Percentiles rank a stretch among this genome's conserved stretches.
These are phyloP conservation scores for Xylaria sp. DNA, from an alignment of 2,329 filamentous ascomycete genomes.

Conservation along the genomic window DNA sequence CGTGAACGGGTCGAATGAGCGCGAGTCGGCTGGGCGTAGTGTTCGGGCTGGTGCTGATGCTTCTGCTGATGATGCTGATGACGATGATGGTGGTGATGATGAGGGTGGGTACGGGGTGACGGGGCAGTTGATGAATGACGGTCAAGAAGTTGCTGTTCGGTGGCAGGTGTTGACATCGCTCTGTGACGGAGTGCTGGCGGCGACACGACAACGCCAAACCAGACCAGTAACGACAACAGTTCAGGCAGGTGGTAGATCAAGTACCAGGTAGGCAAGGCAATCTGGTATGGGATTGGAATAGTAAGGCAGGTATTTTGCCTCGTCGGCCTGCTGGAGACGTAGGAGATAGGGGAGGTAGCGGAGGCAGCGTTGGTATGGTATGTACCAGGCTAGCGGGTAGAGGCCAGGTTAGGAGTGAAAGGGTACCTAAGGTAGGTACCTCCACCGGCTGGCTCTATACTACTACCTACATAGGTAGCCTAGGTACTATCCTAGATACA, in stretches of 20 bases:
- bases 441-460: constrained; percentile 12
- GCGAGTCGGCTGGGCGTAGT: constrained; percentile 45
- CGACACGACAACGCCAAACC: constrained; percentile 35
- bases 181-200: constrained; percentile 34
- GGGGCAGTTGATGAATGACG: constrained; percentile 39
- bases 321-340: constrained; percentile 10
- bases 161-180: constrained; percentile 51
- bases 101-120: constrained; percentile 47
- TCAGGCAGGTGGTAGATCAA: constrained; percentile 37
- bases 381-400: constrained; percentile 24
- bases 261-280: constrained; percentile 24
- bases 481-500: too few relatives aligned
- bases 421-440: constrained; percentile 22
- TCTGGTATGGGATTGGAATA: constrained; percentile 19
- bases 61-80: constrained; percentile 34
- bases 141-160: constrained; percentile 46
- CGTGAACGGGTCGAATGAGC: constrained; percentile 54
- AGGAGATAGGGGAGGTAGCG: not conserved
- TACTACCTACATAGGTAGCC: not conserved
- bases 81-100: constrained; percentile 47
- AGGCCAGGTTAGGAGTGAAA: not conserved
- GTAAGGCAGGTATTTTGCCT: constrained; percentile 32
- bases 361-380: constrained; percentile 5
- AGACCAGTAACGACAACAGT: constrained; percentile 26
- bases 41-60: constrained; percentile 26